phyloP scores from a whole-genome alignment of 768 basidiomycete genomes.

The Collybiopsis confluens region DNA sequence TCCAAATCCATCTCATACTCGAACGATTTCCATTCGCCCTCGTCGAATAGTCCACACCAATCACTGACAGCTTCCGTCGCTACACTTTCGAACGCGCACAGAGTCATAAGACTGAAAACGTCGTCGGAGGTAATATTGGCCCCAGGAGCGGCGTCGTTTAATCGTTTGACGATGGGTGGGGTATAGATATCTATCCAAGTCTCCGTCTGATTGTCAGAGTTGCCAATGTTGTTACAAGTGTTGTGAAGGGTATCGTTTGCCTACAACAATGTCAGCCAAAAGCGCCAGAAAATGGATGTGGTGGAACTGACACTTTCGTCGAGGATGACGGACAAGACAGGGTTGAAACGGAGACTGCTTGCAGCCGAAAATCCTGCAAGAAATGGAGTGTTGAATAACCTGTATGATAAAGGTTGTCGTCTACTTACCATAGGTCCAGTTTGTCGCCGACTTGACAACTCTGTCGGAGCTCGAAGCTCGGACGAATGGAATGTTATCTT shows the following conservation, averaged over 20 bases:
- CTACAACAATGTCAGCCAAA: slow-evolving; percentile 20
- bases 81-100: slow-evolving; percentile 81
- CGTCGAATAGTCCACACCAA: slow-evolving; percentile 71
- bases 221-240: slow-evolving; percentile 52
- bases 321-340: slow-evolving; percentile 52
- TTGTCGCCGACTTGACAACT: slow-evolving; percentile 62
- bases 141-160: slow-evolving; percentile 61
- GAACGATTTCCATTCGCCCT: slow-evolving; percentile 58
- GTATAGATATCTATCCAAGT: slow-evolving; percentile 58
- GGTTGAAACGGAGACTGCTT: slow-evolving; percentile 39
- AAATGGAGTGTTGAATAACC: not conserved
- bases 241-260: slow-evolving; percentile 69
- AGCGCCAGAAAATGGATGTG: not conserved
- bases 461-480: slow-evolving; percentile 48
- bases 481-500: slow-evolving; percentile 41
- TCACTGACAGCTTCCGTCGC: slow-evolving; percentile 47
- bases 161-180: slow-evolving; percentile 48
- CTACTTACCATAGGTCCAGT: slow-evolving; percentile 63
- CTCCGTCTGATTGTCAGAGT: slow-evolving; percentile 36
- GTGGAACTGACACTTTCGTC: slow-evolving; percentile 44
- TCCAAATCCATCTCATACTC: slow-evolving; percentile 72
- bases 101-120: slow-evolving; percentile 54
- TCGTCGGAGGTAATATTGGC: slow-evolving; percentile 55
- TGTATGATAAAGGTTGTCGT: too few species aligned
- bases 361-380: slow-evolving; percentile 56